These are phyloP conservation scores for Phaeomoniella chlamydospora DNA, from an alignment of 2,329 filamentous ascomycete species.

Conservation along the genomic window DNA sequence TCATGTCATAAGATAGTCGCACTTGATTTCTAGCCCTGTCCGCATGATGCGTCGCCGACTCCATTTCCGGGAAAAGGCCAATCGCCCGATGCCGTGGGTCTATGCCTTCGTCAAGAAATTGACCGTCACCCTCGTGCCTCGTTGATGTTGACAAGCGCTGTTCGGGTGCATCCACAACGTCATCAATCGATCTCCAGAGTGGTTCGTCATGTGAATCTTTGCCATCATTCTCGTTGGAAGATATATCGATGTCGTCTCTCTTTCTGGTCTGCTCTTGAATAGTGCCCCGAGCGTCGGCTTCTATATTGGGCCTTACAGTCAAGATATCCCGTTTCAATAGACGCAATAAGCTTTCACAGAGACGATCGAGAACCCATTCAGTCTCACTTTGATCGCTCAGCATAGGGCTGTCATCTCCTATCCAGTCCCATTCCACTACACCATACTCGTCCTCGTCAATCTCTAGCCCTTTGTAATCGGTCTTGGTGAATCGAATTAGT, in stretches of 20 bases:
- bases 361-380: constrained; percentile 51
- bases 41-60: too few species aligned
- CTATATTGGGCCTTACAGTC: neutral
- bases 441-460: constrained; percentile 41
- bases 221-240: neutral
- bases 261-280: neutral
- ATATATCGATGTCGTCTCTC: neutral
- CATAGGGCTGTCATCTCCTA: constrained; percentile 54
- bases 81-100: constrained; percentile 1
- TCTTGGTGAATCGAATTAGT: constrained; percentile 47
- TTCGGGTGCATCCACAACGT: neutral
- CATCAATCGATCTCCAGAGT: neutral
- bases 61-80: constrained; percentile 1
- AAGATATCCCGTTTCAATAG: constrained; percentile 7
- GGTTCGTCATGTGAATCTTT: neutral
- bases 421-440: constrained; percentile 57
- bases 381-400: constrained; percentile 47
- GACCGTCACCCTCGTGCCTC: too few species aligned
- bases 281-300: neutral
- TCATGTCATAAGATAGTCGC: neutral
- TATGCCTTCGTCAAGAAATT: neutral
- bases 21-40: neutral
- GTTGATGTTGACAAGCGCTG: neutral
- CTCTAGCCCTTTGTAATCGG: constrained; percentile 17
- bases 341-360: constrained; percentile 50